These are phyloP conservation scores for Populus hybrid DNA, from an alignment of 441 rosid species.

Conservation along the genomic window DNA sequence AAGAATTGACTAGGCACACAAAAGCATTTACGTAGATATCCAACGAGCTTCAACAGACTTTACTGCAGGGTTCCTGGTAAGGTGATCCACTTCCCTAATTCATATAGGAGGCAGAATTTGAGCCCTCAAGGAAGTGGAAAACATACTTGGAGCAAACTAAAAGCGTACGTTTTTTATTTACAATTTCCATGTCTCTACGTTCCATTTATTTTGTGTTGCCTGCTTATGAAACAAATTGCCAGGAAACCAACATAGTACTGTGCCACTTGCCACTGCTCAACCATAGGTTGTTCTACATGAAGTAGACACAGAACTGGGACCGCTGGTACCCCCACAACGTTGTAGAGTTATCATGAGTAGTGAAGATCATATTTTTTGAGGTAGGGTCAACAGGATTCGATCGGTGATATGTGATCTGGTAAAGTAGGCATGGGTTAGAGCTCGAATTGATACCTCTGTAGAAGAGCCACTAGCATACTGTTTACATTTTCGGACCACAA, in stretches of 20 bases:
- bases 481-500: slow-evolving; percentile 18
- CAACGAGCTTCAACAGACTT: background rate
- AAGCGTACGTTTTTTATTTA: background rate
- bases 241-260: background rate
- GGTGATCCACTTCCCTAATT: background rate
- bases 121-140: background rate
- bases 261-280: background rate
- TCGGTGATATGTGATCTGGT: slow-evolving; percentile 6
- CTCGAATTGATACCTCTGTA: slow-evolving; percentile 9
- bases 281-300: background rate
- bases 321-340: background rate
- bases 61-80: background rate
- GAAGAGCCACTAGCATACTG: background rate
- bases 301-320: background rate
- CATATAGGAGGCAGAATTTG: background rate
- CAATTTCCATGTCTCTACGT: background rate
- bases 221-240: background rate
- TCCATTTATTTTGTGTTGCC: background rate
- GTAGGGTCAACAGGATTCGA: slow-evolving; percentile 20
- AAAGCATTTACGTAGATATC: background rate
- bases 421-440: slow-evolving; percentile 5
- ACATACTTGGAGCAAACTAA: background rate
- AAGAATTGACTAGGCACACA: background rate
- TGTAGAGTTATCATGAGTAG: background rate
- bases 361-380: background rate